A percentile compares a stretch with the other conserved stretches of the same genome.
phyloP scores from a whole-genome alignment of 2,329 filamentous ascomycete genomes.

The Madurella mycetomatis region DNA sequence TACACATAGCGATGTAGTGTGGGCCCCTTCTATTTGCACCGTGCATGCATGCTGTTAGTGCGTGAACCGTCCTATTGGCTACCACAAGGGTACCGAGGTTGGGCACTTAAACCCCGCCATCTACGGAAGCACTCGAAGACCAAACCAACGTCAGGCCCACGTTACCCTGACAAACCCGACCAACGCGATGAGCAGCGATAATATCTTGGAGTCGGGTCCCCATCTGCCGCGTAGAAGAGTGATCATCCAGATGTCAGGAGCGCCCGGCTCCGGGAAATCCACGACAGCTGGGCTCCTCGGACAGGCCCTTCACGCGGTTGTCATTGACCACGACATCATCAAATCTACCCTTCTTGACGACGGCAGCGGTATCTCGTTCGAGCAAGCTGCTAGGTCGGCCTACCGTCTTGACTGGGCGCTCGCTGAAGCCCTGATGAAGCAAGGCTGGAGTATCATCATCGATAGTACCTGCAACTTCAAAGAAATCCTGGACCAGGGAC shows the following conservation, averaged over 20 bases:
- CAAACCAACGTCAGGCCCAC: too few species aligned
- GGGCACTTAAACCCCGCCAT: too few species aligned
- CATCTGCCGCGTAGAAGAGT: background rate
- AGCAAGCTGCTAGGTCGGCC: conserved; percentile 29
- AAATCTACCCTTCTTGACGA: conserved; percentile 31
- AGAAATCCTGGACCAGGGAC: conserved; percentile 30
- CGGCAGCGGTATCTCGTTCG: conserved; percentile 25
- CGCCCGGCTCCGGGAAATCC: background rate
- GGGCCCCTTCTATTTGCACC: too few species aligned
- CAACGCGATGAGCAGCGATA: too few species aligned
- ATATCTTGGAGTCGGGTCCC: too few species aligned
- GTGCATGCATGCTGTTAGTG: too few species aligned
- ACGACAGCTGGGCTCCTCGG: conserved; percentile 22
- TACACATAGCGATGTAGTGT: background rate
- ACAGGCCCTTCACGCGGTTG: conserved; percentile 26
- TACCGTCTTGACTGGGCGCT: conserved; percentile 36
- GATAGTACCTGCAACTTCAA: conserved; percentile 37
- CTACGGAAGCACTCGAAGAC: too few species aligned
- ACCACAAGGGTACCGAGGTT: too few species aligned
- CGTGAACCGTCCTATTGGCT: too few species aligned
- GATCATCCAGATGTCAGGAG: background rate
- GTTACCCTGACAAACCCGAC: too few species aligned
- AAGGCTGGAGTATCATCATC: conserved; percentile 34
- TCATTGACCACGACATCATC: conserved; percentile 37
- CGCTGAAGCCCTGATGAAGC: conserved; percentile 32